phyloP scores from a whole-genome alignment of 495 filamentous ascomycete species.

The Penicillium salamii region DNA sequence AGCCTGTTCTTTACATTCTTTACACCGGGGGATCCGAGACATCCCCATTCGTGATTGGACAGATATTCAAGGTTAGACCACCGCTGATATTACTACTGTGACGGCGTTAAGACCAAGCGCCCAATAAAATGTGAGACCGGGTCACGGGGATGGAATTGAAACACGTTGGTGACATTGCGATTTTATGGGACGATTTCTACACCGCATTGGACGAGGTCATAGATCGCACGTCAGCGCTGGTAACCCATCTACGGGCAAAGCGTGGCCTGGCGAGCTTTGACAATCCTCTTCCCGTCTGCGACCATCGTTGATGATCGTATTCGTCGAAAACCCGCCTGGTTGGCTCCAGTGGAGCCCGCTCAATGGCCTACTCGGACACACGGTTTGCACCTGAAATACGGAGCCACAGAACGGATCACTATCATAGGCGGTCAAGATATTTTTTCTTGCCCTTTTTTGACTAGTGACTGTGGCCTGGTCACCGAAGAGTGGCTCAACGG shows the following conservation, averaged over 20 bases:
- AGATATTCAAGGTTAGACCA: background rate
- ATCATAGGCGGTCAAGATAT: conserved; percentile 3
- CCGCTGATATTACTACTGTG: background rate
- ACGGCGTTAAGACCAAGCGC: background rate
- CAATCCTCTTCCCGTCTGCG: conserved; percentile 7
- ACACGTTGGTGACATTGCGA: background rate
- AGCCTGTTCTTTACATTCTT: background rate
- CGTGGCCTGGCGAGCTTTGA: background rate
- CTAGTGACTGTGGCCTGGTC: background rate
- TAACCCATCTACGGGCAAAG: background rate
- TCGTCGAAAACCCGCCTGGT: conserved; percentile 8
- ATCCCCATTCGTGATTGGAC: background rate
- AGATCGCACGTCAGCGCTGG: background rate
- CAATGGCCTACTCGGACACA: background rate
- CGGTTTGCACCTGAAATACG: background rate
- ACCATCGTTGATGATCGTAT: conserved; percentile 19
- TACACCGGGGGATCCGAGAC: background rate
- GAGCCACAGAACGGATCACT: background rate
- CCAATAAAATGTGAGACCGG: background rate
- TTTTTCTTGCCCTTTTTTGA: background rate
- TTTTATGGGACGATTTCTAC: too few species aligned
- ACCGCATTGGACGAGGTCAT: background rate
- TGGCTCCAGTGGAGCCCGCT: conserved; percentile 1
- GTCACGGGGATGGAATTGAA: background rate
- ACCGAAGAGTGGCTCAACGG: conserved; percentile 1